These are phyloP conservation scores for Fimicolochytrium jonesii DNA, from an alignment of 192 early-diverging fungal genomes.

Conservation along the genomic window DNA sequence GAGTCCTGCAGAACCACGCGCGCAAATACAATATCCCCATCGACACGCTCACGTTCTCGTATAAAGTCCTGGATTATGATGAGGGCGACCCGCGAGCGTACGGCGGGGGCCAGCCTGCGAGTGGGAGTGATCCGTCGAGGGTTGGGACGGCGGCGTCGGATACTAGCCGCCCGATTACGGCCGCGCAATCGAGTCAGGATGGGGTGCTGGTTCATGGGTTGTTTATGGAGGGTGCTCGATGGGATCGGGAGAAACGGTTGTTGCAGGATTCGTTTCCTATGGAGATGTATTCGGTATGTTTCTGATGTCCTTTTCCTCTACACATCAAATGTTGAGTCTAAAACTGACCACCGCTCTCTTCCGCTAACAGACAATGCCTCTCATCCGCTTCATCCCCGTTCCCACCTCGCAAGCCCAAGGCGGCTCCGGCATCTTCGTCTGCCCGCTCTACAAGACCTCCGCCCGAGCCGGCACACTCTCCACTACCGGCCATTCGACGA, in stretches of 20 bases:
- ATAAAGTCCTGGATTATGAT: constrained; percentile 44
- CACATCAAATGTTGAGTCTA: too few relatives aligned
- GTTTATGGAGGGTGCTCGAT: constrained; percentile 57
- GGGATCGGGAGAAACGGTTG: constrained; percentile 48
- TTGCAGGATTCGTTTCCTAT: constrained; percentile 60
- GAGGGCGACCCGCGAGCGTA: constrained; percentile 33
- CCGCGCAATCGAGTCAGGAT: constrained; percentile 31
- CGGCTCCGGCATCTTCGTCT: constrained; percentile 36
- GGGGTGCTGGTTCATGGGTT: constrained; percentile 54
- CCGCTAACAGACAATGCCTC: constrained; percentile 46
- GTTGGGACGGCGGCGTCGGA: not conserved
- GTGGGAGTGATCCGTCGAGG: too few relatives aligned
- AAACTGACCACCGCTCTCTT: not conserved
- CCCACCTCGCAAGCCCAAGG: constrained; percentile 39
- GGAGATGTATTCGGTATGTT: constrained; percentile 61
- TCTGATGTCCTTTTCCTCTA: not conserved
- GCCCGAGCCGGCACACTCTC: constrained; percentile 57
- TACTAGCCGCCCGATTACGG: not conserved
- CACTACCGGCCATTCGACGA: constrained; percentile 61
- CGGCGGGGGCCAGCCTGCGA: not conserved
- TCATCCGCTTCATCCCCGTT: constrained; percentile 55
- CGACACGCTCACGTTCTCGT: constrained; percentile 49
- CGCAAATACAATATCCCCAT: constrained; percentile 57
- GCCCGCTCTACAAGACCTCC: constrained; percentile 60
- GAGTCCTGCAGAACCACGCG: constrained; percentile 59